Conservation (phyloP, 306 rosid genomes). For the Ammopiptanthus mongolicus region DNA sequence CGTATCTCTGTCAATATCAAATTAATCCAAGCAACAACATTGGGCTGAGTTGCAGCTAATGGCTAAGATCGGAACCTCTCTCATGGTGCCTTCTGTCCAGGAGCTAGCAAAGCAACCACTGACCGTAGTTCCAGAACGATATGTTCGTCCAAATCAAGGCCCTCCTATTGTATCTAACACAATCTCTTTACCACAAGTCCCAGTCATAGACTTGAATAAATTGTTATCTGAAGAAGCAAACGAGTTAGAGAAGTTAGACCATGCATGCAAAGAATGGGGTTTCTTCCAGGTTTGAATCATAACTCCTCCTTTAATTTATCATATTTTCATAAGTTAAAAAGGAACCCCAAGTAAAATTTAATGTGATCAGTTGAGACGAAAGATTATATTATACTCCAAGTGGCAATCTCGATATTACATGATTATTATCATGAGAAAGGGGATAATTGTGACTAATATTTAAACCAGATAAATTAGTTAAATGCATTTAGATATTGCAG, state of each 20-base stretch:
- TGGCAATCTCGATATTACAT: not conserved
- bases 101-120: constrained; percentile 4
- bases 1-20: not conserved
- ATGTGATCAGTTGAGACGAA: no score
- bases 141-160: constrained; percentile 29
- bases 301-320: not conserved
- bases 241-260: not conserved
- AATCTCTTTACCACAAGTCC: constrained; percentile 26
- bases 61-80: not conserved
- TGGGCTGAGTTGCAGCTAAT: not conserved
- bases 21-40: no score
- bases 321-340: not conserved
- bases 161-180: not conserved
- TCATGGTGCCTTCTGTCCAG: constrained; percentile 5
- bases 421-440: not conserved
- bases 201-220: constrained; percentile 32
- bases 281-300: constrained; percentile 15
- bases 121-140: constrained; percentile 26
- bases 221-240: constrained; percentile 18
- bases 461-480: not conserved
- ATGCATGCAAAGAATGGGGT: constrained; percentile 14
- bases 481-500: not conserved
- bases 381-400: not conserved
- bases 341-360: not conserved
- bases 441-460: no score